These are phyloP conservation scores for Warburgia ugandensis DNA, from an alignment of 164 flowering plant genomes.

Conservation along the genomic window DNA sequence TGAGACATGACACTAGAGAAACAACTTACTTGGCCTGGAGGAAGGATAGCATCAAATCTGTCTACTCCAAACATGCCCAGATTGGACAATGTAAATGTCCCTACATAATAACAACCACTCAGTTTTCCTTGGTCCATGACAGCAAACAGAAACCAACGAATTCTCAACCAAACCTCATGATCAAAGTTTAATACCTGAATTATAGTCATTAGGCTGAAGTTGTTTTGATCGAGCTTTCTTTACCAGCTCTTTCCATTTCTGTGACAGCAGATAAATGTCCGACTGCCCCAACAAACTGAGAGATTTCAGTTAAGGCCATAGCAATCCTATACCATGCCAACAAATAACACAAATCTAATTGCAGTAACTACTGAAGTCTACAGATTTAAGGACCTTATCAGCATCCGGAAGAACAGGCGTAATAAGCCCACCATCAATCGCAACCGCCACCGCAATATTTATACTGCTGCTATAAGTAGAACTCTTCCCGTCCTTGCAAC, in stretches of 20 bases:
- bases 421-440: constrained; percentile 85
- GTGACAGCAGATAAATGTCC: constrained; percentile 79
- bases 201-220: constrained; percentile 86
- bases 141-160: not conserved
- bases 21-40: constrained; percentile 84
- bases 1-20: too few relatives aligned
- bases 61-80: constrained; percentile 99
- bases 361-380: constrained; percentile 2
- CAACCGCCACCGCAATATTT: constrained; percentile 89
- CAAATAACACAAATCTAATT: not conserved
- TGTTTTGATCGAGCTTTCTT: constrained; percentile 82
- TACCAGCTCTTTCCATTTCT: constrained; percentile 83
- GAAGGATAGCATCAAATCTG: constrained; percentile 95
- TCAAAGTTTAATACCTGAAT: constrained; percentile 49
- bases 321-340: too few relatives aligned
- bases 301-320: not conserved
- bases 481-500: constrained; percentile 87
- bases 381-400: constrained; percentile 49
- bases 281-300: constrained; percentile 31
- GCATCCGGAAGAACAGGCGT: constrained; percentile 96
- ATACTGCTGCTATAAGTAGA: constrained; percentile 65
- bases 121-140: constrained; percentile 6
- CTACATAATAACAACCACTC: constrained; percentile 24
- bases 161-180: not conserved
- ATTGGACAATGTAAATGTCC: constrained; percentile 90